Conservation (phyloP, 257 asterid species). For the Solanum appendiculatum region DNA sequence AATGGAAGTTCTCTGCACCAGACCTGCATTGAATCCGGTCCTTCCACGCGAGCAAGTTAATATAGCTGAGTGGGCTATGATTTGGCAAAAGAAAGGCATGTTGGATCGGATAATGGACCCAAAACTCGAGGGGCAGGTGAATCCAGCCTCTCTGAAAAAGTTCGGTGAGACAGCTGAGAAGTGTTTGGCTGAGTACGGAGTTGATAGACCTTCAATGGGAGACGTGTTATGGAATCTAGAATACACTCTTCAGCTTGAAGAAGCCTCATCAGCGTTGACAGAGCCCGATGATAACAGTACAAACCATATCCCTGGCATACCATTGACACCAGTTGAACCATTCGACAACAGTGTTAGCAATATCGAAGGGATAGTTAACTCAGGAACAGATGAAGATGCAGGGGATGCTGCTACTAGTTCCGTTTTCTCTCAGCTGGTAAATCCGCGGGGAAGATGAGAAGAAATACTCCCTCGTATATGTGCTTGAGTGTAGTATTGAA, state of each 20-base stretch:
- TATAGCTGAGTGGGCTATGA: constrained; percentile 45
- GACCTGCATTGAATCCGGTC: constrained; percentile 42
- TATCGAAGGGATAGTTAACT: constrained; percentile 16
- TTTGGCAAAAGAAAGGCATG: constrained; percentile 44
- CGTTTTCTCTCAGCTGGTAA: constrained; percentile 40
- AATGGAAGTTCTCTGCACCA: constrained; percentile 42
- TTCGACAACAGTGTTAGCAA: constrained; percentile 31
- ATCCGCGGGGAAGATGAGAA: constrained; percentile 37
- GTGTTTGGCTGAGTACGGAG: constrained; percentile 39
- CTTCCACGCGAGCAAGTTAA: constrained; percentile 41
- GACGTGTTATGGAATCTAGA: constrained; percentile 43
- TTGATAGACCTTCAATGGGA: constrained; percentile 48
- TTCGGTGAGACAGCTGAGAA: constrained; percentile 42
- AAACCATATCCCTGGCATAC: constrained; percentile 35
- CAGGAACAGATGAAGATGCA: constrained; percentile 35
- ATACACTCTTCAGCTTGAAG: constrained; percentile 40
- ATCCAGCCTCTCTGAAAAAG: constrained; percentile 35
- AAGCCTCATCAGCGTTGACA: constrained; percentile 28
- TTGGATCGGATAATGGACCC: constrained; percentile 29
- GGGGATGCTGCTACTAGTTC: constrained; percentile 35
- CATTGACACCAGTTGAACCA: constrained; percentile 21
- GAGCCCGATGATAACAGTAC: constrained; percentile 41
- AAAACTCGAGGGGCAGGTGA: constrained; percentile 24
- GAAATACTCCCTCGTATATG: background rate
- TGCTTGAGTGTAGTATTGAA: background rate